Base-by-base conservation (phyloP, 129 eudicot species). In the Apium graveolens region DNA sequence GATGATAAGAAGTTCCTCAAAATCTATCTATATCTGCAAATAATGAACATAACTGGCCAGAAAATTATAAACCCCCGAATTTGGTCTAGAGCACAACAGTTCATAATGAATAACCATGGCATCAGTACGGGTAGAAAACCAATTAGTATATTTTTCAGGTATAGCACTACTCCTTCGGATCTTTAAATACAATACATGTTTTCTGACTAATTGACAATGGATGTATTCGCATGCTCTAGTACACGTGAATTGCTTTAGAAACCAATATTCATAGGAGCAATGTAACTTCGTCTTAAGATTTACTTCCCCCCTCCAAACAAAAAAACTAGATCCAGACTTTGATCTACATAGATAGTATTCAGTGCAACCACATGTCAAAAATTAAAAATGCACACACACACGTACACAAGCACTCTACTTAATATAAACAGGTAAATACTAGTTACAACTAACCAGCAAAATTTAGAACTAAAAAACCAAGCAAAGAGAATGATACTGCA, bases 1-100 rank as follows among this genome's bases (percentile, higher is more conserved):
- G 86, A 96, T 92, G 81, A 96, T 90, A 29, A 96, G 97, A 83
- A 96, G 83, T 81, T 96, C 97, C 86, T 96, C 99, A 16, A 92
- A 80, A 85, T 92, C 99, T 31, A 90, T 87, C 81, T 96, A 95
- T 80, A 96, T 87, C 99, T 96, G 89, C 62, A 78, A 73, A 77
- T 12, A 27, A 3, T 66, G 16, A 66, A 14, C 24, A 31, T 27
- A 65, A 16, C 2, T 27, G 72, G 13, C 72, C 21, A 12, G 39
- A 27, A 5, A 31, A 1, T 27, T 17, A 12, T 63, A 27, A 57
- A 57, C 24, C 55, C 55, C 55, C 17, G 21, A 48, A 48, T 48
- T 48, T 48, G 55, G 65, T 55, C 65, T 24, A 55, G 29, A 2
- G 31, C 65, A 8, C 4, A 44, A 44, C 48, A 44, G 16, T 44